phyloP scores from a whole-genome alignment of 805 yeast species.

The Danielozyma ontarioensis region DNA sequence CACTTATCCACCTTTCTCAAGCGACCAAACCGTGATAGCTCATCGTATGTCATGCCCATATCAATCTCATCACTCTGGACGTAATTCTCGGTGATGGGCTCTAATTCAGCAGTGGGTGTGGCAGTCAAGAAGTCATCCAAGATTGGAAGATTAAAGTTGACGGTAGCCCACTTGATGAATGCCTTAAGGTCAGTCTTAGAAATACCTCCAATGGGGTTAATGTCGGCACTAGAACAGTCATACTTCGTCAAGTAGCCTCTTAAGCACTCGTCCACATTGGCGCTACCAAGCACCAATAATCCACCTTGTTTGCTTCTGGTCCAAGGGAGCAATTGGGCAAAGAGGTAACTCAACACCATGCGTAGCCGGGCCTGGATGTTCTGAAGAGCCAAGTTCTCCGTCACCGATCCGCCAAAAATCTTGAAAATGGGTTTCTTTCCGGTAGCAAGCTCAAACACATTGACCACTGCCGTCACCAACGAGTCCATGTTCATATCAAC shows the following conservation, averaged over 20 bases:
- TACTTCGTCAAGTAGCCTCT: slow-evolving; percentile 95
- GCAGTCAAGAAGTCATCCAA: slow-evolving; percentile 78
- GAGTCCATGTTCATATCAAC: slow-evolving; percentile 89
- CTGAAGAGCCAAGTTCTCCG: slow-evolving; percentile 91
- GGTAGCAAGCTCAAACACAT: slow-evolving; percentile 81
- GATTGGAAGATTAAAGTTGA: slow-evolving; percentile 68
- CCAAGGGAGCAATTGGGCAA: slow-evolving; percentile 96
- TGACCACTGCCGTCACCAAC: slow-evolving; percentile 67
- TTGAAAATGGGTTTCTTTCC: slow-evolving; percentile 86
- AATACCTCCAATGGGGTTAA: slow-evolving; percentile 98
- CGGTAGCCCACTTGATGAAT: slow-evolving; percentile 77
- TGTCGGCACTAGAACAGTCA: slow-evolving; percentile 96
- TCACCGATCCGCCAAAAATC: slow-evolving; percentile 88
- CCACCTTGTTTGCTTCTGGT: slow-evolving; percentile 74
- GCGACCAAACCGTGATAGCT: slow-evolving; percentile 83
- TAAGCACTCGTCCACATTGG: slow-evolving; percentile 94
- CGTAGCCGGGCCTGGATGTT: slow-evolving; percentile 94
- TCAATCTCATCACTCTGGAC: slow-evolving; percentile 96
- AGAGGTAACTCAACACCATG: slow-evolving; percentile 89
- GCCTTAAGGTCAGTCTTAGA: slow-evolving; percentile 88
- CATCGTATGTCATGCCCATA: slow-evolving; percentile 98
- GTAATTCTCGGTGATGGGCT: slow-evolving; percentile 87
- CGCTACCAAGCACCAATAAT: slow-evolving; percentile 85
- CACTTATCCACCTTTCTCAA: slow-evolving; percentile 88
- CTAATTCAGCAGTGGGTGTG: slow-evolving; percentile 96